These are phyloP conservation scores for Luzula sylvatica DNA, from an alignment of 176 grass and related monocot species.

Conservation along the genomic window DNA sequence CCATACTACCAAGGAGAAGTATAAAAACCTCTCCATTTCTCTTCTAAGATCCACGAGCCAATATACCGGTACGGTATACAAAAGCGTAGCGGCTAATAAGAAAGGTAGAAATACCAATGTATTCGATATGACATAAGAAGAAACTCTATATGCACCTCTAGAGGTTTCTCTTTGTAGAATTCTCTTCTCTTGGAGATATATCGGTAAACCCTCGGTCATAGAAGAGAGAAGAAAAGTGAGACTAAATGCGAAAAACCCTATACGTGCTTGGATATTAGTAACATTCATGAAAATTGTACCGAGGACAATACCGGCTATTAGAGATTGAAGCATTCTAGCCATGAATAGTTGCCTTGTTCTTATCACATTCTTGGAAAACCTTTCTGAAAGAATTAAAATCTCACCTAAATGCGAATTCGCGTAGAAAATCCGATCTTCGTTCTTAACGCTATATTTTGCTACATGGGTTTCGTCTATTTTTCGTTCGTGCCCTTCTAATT, in stretches of 20 bases:
- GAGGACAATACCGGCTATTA: conserved; percentile 40
- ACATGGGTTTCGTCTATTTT: background rate
- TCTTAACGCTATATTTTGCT: background rate
- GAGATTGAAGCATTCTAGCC: conserved; percentile 52
- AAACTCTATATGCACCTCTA: conserved; percentile 71
- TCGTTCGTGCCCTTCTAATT: conserved; percentile 1
- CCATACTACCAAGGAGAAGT: conserved; percentile 84
- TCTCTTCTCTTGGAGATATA: conserved; percentile 77
- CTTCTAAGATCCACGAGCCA: conserved; percentile 62
- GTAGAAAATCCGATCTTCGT: conserved; percentile 21
- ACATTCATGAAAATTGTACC: conserved; percentile 67
- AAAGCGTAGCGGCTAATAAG: conserved; percentile 44
- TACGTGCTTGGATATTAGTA: conserved; percentile 46
- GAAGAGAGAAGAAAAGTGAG: conserved; percentile 86
- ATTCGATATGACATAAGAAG: conserved; percentile 66
- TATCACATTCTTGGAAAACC: conserved; percentile 52
- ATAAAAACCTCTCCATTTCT: conserved; percentile 46
- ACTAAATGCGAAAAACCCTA: conserved; percentile 92
- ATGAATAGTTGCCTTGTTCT: conserved; percentile 64
- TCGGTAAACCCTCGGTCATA: conserved; percentile 65
- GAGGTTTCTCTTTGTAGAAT: conserved; percentile 72
- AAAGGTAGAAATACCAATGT: conserved; percentile 58
- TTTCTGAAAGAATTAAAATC: conserved; percentile 36
- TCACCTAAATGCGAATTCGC: conserved; percentile 45
- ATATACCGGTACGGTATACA: conserved; percentile 70